Evolutionary conservation across 2,329 filamentous ascomycete genomes (phyloP), one percentile per base, ranked within the genome.

Genomic region (Fusarium continuum): DNA sequence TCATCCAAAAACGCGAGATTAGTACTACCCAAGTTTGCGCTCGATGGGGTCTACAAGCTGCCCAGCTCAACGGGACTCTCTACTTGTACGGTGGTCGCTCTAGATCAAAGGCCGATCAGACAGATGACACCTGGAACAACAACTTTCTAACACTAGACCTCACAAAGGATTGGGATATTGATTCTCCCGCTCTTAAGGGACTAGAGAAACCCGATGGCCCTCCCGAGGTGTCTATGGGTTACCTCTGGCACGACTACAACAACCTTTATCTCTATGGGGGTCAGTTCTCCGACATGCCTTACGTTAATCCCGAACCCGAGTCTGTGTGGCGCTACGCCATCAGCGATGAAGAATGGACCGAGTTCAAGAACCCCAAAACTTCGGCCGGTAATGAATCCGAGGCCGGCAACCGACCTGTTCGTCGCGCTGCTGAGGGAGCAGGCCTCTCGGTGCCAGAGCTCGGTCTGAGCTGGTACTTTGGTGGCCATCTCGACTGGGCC

Each of bases 391-490:
- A 86, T 36, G 84, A 85, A 67, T 87, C 89, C 0, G 84, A 85
- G 19, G 76, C 76, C 0, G 83, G 79, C 9, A 81, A 82, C 17
- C 75, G 82, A 17, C 76, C 83, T 1, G 82, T 93, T 3, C 87
- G 92, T 71, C 81, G 90, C 39, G 83, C 89, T 3, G 89, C 90
- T 2, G 91, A 93, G 72, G 91, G 91, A 7, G 89, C 91, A 10
- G 89, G 89, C 1, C 76, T 91, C 13, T 90, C 86, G 23, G 86
- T 93, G 1, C 85, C 89, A 1, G 85, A 88, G 49, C 76, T 92
- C 1, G 90, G 90, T 0, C 77, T 89, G 40, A 91, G 88, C 26
- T 93, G 87, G 81, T 93, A 92, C 73, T 93, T 93, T 75, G 91
- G 90, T 22, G 91, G 91, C 0, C 91, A 93, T 74, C 77, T 91